Evolutionary conservation across 1,284 basidiomycete species (phyloP).

Genomic region (Takashimella koratensis): DNA sequence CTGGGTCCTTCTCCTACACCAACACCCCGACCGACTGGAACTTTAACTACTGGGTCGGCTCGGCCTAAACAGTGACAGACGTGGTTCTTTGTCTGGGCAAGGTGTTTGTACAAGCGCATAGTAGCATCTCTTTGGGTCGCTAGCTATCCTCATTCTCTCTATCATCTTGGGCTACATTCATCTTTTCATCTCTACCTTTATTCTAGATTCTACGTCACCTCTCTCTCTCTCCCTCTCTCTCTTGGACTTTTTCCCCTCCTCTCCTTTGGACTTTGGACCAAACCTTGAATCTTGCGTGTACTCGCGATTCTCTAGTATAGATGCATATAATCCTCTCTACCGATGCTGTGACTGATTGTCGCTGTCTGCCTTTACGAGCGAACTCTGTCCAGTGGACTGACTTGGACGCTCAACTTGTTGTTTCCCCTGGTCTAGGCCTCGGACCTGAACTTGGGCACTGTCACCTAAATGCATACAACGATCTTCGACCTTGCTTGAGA

Average conservation of each 20-base stretch:
- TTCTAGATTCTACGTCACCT: background rate
- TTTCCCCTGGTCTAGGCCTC: too few species aligned
- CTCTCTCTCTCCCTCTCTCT: too few species aligned
- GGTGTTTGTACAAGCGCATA: too few species aligned
- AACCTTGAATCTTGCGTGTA: background rate
- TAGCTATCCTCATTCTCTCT: background rate
- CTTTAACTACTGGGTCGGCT: slow-evolving; percentile 45
- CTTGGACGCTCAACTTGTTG: too few species aligned
- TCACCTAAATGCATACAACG: too few species aligned
- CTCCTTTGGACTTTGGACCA: background rate
- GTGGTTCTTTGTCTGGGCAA: background rate
- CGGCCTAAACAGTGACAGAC: background rate
- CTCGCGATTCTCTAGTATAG: background rate
- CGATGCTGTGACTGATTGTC: background rate
- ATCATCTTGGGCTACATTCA: background rate
- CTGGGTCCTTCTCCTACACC: slow-evolving; percentile 31
- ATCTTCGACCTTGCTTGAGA: too few species aligned
- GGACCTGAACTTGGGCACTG: too few species aligned
- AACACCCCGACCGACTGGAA: slow-evolving; percentile 40
- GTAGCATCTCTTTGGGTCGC: background rate
- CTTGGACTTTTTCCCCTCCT: background rate
- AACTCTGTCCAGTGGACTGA: too few species aligned
- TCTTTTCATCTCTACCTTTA: too few species aligned
- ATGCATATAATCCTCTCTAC: background rate
- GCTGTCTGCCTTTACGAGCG: background rate